Conservation (phyloP, 2,329 filamentous ascomycete species). For the Venturia asperata region DNA sequence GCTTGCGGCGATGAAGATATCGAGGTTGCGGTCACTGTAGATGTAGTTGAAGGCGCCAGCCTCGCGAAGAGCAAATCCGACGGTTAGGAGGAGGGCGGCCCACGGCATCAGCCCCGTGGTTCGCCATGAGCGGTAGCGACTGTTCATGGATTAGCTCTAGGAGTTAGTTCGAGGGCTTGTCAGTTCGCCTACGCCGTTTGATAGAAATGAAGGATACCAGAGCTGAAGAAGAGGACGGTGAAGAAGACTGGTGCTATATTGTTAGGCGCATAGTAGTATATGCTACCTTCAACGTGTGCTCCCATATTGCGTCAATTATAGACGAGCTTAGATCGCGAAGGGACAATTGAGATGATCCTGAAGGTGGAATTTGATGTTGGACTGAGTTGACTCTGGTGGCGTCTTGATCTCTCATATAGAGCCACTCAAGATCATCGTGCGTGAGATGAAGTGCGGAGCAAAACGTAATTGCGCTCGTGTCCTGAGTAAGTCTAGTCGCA, state of each 20-base stretch:
- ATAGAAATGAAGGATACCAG: slow-evolving; percentile 45
- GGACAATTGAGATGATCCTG: not conserved
- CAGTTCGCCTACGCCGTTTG: slow-evolving; percentile 41
- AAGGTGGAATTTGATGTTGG: not conserved
- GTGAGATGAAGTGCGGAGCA: not conserved
- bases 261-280: slow-evolving; percentile 46
- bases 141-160: slow-evolving; percentile 30
- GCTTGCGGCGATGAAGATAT: slow-evolving; percentile 35
- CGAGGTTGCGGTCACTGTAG: slow-evolving; percentile 29
- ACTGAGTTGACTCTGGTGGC: not conserved
- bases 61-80: slow-evolving; percentile 50
- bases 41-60: slow-evolving; percentile 45
- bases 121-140: slow-evolving; percentile 49
- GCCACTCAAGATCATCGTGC: not conserved
- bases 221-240: slow-evolving; percentile 41
- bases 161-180: not conserved
- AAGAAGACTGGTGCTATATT: slow-evolving; percentile 50
- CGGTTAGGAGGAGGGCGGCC: slow-evolving; percentile 48
- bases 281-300: slow-evolving; percentile 21
- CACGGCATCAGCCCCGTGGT: slow-evolving; percentile 50
- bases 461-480: not conserved
- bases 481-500: not conserved
- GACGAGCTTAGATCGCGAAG: not conserved
- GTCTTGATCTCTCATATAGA: not conserved
- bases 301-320: not conserved